These are phyloP conservation scores for Zopfia rhizophila DNA, from an alignment of 2,329 filamentous ascomycete species.

Conservation along the genomic window DNA sequence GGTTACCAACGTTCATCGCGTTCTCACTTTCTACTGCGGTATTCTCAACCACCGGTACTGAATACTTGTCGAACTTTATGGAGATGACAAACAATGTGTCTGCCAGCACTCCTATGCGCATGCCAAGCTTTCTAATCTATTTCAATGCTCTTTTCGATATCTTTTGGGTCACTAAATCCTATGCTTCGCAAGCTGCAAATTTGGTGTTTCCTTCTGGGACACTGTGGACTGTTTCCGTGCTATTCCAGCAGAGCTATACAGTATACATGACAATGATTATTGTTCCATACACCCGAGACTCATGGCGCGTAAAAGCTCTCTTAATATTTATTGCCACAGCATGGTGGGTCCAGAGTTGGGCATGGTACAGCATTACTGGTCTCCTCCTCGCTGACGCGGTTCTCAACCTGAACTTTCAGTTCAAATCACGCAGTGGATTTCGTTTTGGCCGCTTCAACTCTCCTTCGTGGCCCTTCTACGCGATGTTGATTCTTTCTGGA, in stretches of 20 bases:
- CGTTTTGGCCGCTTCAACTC: slow-evolving; percentile 22
- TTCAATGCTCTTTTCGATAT: slow-evolving; percentile 60
- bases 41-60: slow-evolving; percentile 40
- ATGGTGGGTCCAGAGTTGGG: slow-evolving; percentile 61
- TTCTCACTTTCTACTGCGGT: slow-evolving; percentile 53
- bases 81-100: slow-evolving; percentile 49
- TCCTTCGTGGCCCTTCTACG: slow-evolving; percentile 46
- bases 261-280: slow-evolving; percentile 61
- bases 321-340: slow-evolving; percentile 56
- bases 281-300: slow-evolving; percentile 54
- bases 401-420: slow-evolving; percentile 54
- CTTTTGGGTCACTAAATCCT: slow-evolving; percentile 57
- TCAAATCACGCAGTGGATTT: slow-evolving; percentile 30
- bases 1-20: slow-evolving; percentile 53
- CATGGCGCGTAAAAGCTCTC: slow-evolving; percentile 55
- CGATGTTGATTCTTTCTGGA: slow-evolving; percentile 45
- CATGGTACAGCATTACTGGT: slow-evolving; percentile 58
- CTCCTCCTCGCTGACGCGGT: slow-evolving; percentile 61
- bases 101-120: slow-evolving; percentile 43
- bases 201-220: slow-evolving; percentile 57
- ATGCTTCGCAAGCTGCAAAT: slow-evolving; percentile 53
- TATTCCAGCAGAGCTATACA: slow-evolving; percentile 60
- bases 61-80: slow-evolving; percentile 53
- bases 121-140: slow-evolving; percentile 54
- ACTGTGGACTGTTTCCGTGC: slow-evolving; percentile 57